Base-by-base conservation (phyloP, 805 yeast genomes). In the Myxozyma mucilagina region DNA sequence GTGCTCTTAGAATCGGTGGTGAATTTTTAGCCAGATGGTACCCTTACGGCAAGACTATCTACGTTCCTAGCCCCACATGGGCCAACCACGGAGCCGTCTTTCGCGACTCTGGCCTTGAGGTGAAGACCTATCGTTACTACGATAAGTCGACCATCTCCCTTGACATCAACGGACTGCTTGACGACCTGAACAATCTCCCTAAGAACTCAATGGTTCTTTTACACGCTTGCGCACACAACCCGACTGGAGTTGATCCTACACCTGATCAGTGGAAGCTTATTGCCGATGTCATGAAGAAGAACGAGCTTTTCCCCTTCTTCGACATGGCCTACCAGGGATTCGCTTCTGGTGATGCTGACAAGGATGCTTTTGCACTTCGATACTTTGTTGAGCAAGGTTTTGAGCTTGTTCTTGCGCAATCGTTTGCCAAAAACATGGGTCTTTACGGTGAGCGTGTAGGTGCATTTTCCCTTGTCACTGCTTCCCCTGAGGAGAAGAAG, bases 311-410 rank as follows among this genome's bases (percentile, higher is more conserved):
- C 74, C 96, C 96, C 44, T 79, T 93, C 72, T 84, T 92, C 64
- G 98, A 92, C 78, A 85, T 87, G 85, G 97, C 97, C 1, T 92
- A 92, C 79, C 97, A 92, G 77, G 98, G 97, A 29, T 89, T 93
- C 71, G 90, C 96, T 51, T 84, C 96, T 3, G 97, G 97, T 59
- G 82, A 85, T 69, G 82, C 90, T 65, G 84, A 82, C 72, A 78
- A 84, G 71, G 98, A 92, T 74, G 86, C 86, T 32, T 82, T 78
- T 70, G 75, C 85, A 4, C 71, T 84, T 42, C 76, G 83, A 53
- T 71, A 79, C 72, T 77, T 81, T 62, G 74, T 77, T 20, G 72
- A 75, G 53, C 75, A 76, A 65, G 76, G 76, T 48, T 72, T 70
- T 53, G 76, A 76, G 51, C 66, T 79, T 44, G 74, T 73, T 6